Evolutionary conservation across 768 basidiomycete species (phyloP).

Genomic region (Mrakia gelida): DNA sequence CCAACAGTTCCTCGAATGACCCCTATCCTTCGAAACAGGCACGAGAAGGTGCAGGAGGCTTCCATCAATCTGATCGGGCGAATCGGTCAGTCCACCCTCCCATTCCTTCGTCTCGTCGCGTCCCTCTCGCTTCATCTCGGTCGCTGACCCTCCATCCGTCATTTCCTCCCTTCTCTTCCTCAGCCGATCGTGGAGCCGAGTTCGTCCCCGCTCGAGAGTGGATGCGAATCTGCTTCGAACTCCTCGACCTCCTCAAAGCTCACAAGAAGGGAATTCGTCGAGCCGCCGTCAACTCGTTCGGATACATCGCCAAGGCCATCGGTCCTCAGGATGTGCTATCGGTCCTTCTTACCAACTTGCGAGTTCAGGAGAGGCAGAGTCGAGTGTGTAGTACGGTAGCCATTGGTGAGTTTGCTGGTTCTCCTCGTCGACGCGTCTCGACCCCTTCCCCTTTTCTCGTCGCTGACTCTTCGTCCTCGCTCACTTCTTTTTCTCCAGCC

Average conservation of each 20-base stretch:
- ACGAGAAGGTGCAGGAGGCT: constrained; percentile 99
- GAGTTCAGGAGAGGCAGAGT: constrained; percentile 97
- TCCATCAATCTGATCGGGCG: constrained; percentile 99
- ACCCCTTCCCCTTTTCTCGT: too few species aligned
- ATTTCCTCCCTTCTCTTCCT: constrained; percentile 11
- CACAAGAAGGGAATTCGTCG: constrained; percentile 99
- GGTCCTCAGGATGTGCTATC: constrained; percentile 97
- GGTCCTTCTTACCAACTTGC: constrained; percentile 89
- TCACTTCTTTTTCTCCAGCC: constrained; percentile 47
- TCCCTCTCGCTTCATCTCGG: too few species aligned
- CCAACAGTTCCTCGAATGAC: constrained; percentile 93
- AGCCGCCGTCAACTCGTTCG: constrained; percentile 98
- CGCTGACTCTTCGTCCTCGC: neutral
- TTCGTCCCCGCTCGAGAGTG: constrained; percentile 98
- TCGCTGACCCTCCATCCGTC: constrained; percentile 13
- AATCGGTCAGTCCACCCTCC: constrained; percentile 54
- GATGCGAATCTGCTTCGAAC: constrained; percentile 99
- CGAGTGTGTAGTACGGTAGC: constrained; percentile 98
- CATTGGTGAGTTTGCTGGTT: constrained; percentile 55
- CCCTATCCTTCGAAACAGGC: constrained; percentile 96
- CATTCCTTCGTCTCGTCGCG: neutral
- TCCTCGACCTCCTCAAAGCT: constrained; percentile 92
- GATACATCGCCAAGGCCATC: constrained; percentile 98
- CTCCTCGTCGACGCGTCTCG: neutral
- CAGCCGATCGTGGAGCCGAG: constrained; percentile 96